A percentile compares a stretch with the other conserved stretches of the same genome.
Evolutionary conservation across 108 stramenopile species (phyloP).

Genomic region (Nitzschia sp.): DNA sequence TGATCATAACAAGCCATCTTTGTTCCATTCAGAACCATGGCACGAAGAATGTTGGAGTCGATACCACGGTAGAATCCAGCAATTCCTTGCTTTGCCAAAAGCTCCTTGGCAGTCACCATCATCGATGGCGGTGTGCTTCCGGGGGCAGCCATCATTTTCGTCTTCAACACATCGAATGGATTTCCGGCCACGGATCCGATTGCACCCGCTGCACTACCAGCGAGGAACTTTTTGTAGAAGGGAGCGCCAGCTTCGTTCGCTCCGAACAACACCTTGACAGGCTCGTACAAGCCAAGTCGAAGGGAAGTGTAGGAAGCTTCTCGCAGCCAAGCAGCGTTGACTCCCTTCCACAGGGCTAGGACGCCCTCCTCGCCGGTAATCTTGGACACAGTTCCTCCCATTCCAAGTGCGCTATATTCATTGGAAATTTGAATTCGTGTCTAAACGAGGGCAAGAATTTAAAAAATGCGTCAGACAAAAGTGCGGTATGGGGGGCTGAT

Average conservation of each 20-base stretch:
- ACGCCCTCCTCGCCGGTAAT: conserved; percentile 78
- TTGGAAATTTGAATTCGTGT: conserved; percentile 85
- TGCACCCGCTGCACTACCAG: conserved; percentile 86
- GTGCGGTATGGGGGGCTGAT: too few relatives aligned
- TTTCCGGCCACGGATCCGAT: conserved; percentile 90
- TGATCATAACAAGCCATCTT: conserved; percentile 93
- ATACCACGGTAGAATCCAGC: conserved; percentile 93
- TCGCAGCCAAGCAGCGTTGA: conserved; percentile 88
- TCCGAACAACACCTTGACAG: conserved; percentile 84
- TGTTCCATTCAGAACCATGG: conserved; percentile 92
- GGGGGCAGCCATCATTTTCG: conserved; percentile 83
- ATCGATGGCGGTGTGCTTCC: conserved; percentile 68
- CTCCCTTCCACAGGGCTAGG: conserved; percentile 87
- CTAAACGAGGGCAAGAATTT: too few relatives aligned
- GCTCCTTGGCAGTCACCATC: conserved; percentile 57
- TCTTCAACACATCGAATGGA: conserved; percentile 92
- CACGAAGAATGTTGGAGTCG: conserved; percentile 89
- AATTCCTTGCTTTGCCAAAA: conserved; percentile 75
- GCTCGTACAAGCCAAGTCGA: conserved; percentile 90
- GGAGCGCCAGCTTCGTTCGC: conserved; percentile 70
- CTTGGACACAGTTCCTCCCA: conserved; percentile 74
- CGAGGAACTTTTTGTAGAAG: conserved; percentile 81
- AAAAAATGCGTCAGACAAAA: too few relatives aligned
- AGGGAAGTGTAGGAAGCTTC: conserved; percentile 94
- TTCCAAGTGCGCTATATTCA: conserved; percentile 71